Evolutionary conservation across 305 asterid genomes (phyloP), one percentile per base, ranked within the genome.

Genomic region (Salvia sclarea): DNA sequence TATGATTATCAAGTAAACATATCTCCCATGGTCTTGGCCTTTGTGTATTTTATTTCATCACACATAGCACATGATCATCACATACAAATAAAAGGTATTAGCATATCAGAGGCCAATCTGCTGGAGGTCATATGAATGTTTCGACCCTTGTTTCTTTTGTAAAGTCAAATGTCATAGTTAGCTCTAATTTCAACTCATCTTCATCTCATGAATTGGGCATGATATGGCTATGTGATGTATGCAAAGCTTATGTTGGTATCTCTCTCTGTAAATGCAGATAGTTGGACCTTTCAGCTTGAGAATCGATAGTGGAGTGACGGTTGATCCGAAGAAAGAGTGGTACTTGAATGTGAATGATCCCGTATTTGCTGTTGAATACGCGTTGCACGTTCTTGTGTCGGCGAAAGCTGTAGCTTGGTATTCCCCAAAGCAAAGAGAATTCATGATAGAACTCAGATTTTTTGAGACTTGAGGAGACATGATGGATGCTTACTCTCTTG

Each of bases 381-480:
- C 96, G 2, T 78, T 88, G 76, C 96, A 86, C 73, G 95, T 91
- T 82, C 96, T 86, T 65, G 82, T 75, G 12, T 86, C 97, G 11
- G 97, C 97, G 5, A 91, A 91, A 75, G 97, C 96, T 55, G 80
- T 91, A 68, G 96, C 95, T 35, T 88, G 97, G 96, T 91, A 88
- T 69, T 80, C 96, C n/a, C 92, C 81, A 17, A 85, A 75, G 68
- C 94, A 88, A 70, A 79, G 74, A 49, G 96, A 91, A 66, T 86
- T 88, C 78, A 88, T 91, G 97, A 44, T 91, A 13, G 97, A 91
- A 75, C 85, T 91, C 17, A 87, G 95, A 28, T 88, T 91, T 72
- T 81, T 79, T 6, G 97, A 91, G 79, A 75, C 80, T 16, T 86
- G 47, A 78, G 12, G 11, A 17, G 13, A 49, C 50, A 22, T 2